Evolutionary conservation across 2,329 filamentous ascomycete genomes (phyloP).

Genomic region (Davidsoniella neocaledoniae): DNA sequence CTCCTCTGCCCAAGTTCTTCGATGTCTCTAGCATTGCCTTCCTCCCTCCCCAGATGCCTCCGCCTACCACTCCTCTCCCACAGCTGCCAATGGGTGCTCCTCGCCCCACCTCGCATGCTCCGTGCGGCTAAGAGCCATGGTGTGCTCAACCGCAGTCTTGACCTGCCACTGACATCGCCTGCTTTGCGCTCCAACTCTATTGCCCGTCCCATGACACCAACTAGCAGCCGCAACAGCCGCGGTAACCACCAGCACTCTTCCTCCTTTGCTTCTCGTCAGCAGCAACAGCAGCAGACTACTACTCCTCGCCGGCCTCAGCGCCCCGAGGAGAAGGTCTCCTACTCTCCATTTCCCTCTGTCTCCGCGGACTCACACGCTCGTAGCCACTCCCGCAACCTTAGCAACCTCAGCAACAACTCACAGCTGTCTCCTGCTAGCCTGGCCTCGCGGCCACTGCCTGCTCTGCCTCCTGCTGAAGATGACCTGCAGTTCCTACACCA

Average conservation of each 20-base stretch:
- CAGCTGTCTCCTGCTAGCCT: neutral
- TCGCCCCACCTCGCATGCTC: neutral
- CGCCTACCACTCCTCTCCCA: conserved; percentile 6
- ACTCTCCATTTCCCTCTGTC: conserved; percentile 8
- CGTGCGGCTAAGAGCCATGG: conserved; percentile 11
- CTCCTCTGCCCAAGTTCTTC: neutral
- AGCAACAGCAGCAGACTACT: neutral
- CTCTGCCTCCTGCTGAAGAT: conserved; percentile 3
- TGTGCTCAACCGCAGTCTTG: conserved; percentile 6
- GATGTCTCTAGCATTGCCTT: conserved; percentile 3
- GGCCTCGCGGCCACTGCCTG: neutral
- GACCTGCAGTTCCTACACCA: conserved; percentile 11
- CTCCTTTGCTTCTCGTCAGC: conserved; percentile 1
- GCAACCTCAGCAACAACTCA: conserved; percentile 1
- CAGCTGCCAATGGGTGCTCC: neutral
- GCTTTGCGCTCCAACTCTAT: neutral
- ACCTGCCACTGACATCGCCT: neutral
- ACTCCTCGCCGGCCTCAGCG: conserved; percentile 6
- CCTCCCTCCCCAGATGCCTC: conserved; percentile 3
- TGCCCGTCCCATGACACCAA: conserved; percentile 5
- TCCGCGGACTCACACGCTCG: neutral
- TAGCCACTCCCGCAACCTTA: conserved; percentile 4
- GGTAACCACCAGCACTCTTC: conserved; percentile 1
- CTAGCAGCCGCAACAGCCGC: neutral
- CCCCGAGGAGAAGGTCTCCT: conserved; percentile 7